Conservation (phyloP, 805 yeast species). For the Lipomyces sp. region DNA sequence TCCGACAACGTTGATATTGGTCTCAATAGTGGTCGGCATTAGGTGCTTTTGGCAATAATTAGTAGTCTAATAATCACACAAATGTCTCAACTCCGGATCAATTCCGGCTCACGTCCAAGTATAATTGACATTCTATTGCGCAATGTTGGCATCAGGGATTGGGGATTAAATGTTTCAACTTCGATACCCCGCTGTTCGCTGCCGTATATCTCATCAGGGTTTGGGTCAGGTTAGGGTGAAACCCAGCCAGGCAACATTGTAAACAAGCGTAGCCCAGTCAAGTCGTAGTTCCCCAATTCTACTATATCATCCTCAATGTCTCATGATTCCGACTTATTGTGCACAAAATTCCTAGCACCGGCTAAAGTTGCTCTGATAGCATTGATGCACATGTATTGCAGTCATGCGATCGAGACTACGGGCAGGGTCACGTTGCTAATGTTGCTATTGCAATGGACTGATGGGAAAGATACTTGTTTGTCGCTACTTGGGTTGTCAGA, state of each 20-base stretch:
- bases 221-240: not conserved
- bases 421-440: constrained; percentile 6
- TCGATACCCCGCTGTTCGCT: too few relatives aligned
- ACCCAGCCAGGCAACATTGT: not conserved
- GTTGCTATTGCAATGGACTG: constrained; percentile 21
- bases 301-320: not conserved
- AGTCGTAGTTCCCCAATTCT: not conserved
- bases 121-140: too few relatives aligned
- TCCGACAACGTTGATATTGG: too few relatives aligned
- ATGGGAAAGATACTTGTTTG: constrained; percentile 17
- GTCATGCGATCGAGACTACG: not conserved
- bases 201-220: too few relatives aligned
- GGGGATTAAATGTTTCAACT: too few relatives aligned
- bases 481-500: constrained; percentile 13
- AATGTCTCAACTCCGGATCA: too few relatives aligned
- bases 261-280: not conserved
- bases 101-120: too few relatives aligned
- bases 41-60: too few relatives aligned
- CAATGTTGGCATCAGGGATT: too few relatives aligned
- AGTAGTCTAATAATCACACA: too few relatives aligned
- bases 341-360: constrained; percentile 27
- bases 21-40: too few relatives aligned
- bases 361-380: constrained; percentile 20
- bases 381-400: constrained; percentile 17
- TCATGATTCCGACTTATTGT: not conserved